Conservation (phyloP, 257 asterid genomes). For the Nicotiana knightiana region DNA sequence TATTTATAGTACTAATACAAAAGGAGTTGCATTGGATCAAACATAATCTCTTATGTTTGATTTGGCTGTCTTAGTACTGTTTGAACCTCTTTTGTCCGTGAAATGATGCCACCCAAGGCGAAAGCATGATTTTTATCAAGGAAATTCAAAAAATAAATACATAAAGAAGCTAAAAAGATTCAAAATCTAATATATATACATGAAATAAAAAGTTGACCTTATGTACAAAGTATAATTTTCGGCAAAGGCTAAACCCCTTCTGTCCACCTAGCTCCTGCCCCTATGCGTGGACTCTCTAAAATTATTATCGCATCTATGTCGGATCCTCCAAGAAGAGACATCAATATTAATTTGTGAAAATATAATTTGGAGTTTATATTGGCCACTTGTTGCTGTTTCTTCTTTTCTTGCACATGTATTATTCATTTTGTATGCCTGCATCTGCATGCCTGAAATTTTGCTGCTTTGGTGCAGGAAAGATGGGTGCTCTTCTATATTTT, state of each 20-base stretch:
- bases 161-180: accelerated
- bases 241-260: too few species aligned
- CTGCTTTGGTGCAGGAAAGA: not conserved
- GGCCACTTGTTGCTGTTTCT: not conserved
- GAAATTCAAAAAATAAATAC: too few species aligned
- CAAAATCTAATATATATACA: too few species aligned
- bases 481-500: slow-evolving; percentile 1
- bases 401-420: not conserved
- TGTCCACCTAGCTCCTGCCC: too few species aligned
- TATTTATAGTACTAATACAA: not conserved
- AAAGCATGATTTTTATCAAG: too few species aligned
- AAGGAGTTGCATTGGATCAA: slow-evolving; percentile 12
- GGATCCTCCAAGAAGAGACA: not conserved
- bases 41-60: slow-evolving; percentile 11
- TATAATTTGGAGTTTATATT: not conserved
- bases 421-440: slow-evolving; percentile 13
- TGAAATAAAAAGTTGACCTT: too few species aligned
- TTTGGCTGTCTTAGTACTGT: slow-evolving; percentile 12
- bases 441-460: slow-evolving; percentile 5
- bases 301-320: too few species aligned
- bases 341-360: too few species aligned
- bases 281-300: too few species aligned
- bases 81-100: not conserved
- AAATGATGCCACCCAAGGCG: not conserved
- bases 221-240: too few species aligned